Evolutionary conservation across 495 filamentous ascomycete genomes (phyloP).

Genomic region (Lepidopterella palustris): DNA sequence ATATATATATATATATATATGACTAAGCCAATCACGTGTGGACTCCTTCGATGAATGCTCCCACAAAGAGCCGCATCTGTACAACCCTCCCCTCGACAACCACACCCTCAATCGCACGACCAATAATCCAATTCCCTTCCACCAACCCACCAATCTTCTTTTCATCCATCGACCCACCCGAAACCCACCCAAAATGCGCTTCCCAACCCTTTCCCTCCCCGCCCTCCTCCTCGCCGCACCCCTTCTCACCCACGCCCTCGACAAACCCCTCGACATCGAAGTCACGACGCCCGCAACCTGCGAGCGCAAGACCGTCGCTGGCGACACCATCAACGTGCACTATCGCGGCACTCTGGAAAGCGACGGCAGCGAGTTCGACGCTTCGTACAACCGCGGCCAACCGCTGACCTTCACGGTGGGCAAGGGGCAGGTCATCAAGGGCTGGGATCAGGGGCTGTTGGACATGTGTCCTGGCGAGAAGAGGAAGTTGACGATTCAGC

Average conservation of each 20-base stretch:
- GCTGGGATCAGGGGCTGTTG: slow-evolving; percentile 40
- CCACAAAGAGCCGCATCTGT: too few relatives aligned
- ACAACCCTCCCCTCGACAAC: too few relatives aligned
- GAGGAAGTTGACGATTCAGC: slow-evolving; percentile 40
- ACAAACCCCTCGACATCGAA: slow-evolving; percentile 39
- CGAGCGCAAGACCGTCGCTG: slow-evolving; percentile 35
- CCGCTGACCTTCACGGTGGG: slow-evolving; percentile 40
- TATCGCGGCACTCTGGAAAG: slow-evolving; percentile 41
- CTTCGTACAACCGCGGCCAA: slow-evolving; percentile 40
- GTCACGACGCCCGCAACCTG: slow-evolving; percentile 34
- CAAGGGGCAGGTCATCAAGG: slow-evolving; percentile 43
- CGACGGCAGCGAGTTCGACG: slow-evolving; percentile 41
- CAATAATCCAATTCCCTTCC: too few relatives aligned
- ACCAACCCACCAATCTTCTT: too few relatives aligned
- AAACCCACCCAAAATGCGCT: too few relatives aligned
- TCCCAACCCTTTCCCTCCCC: too few relatives aligned
- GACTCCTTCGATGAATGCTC: too few relatives aligned
- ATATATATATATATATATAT: too few relatives aligned
- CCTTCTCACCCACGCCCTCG: slow-evolving; percentile 20
- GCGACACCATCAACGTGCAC: slow-evolving; percentile 41
- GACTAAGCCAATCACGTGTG: too few relatives aligned
- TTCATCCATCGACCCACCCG: too few relatives aligned
- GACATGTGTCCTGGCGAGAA: slow-evolving; percentile 43
- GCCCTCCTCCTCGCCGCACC: slow-evolving; percentile 25
- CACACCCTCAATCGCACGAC: too few relatives aligned